Evolutionary conservation across 495 filamentous ascomycete species (phyloP).

Genomic region (Thermochaetoides thermophila): DNA sequence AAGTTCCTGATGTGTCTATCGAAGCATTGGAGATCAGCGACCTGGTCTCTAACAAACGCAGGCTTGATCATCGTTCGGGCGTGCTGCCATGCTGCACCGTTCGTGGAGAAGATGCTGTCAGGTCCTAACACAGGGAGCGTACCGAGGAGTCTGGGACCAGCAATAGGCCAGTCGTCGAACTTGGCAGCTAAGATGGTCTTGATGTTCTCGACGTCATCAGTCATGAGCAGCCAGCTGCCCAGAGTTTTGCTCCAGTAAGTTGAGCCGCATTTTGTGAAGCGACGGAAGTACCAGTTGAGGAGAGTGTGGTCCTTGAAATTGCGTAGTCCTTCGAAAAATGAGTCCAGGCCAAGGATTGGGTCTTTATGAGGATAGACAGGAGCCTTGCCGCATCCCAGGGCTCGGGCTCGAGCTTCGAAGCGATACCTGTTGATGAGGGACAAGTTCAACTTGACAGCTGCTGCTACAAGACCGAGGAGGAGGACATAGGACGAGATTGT

Average conservation of each 20-base stretch:
- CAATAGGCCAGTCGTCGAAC: conserved; percentile 44
- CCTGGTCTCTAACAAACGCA: conserved; percentile 34
- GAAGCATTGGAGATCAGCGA: conserved; percentile 37
- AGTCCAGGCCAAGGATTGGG: conserved; percentile 29
- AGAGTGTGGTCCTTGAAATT: conserved; percentile 16
- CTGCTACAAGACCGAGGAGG: background rate
- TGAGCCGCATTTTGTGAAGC: conserved; percentile 13
- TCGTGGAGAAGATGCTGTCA: conserved; percentile 50
- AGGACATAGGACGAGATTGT: conserved; percentile 1
- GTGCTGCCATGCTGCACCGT: conserved; percentile 51
- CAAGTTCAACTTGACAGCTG: conserved; percentile 1
- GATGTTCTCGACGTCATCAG: conserved; percentile 60
- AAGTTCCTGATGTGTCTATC: conserved; percentile 43
- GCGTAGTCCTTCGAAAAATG: conserved; percentile 15
- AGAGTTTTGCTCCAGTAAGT: conserved; percentile 21
- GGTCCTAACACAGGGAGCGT: conserved; percentile 22
- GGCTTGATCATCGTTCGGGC: conserved; percentile 32
- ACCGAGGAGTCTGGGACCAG: conserved; percentile 15
- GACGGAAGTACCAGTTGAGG: conserved; percentile 9
- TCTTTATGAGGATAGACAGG: conserved; percentile 25
- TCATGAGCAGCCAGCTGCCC: conserved; percentile 27
- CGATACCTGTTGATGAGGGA: conserved; percentile 4
- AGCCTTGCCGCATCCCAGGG: conserved; percentile 9
- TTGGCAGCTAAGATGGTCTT: conserved; percentile 52
- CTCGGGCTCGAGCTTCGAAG: conserved; percentile 5